phyloP scores from a whole-genome alignment of 1,284 basidiomycete genomes.

The Ustilago xerochloae region DNA sequence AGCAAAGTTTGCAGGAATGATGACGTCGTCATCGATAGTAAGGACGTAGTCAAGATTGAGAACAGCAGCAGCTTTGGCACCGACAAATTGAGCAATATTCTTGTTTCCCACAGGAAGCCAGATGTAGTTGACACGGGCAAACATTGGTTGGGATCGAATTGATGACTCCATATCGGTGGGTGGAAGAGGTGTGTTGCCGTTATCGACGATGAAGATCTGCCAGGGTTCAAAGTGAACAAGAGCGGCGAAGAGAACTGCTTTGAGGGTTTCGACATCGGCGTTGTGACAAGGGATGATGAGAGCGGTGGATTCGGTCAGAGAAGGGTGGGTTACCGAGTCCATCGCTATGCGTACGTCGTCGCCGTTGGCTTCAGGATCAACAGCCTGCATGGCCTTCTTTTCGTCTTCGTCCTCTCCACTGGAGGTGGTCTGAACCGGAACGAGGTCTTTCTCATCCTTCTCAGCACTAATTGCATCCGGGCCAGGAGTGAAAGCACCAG shows the following conservation, averaged over 20 bases:
- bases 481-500: background rate
- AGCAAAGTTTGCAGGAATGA: slow-evolving; percentile 39
- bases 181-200: slow-evolving; percentile 27
- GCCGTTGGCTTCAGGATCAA: background rate
- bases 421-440: background rate
- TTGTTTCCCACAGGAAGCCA: slow-evolving; percentile 43
- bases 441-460: slow-evolving; percentile 8
- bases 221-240: slow-evolving; percentile 39
- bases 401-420: slow-evolving; percentile 10
- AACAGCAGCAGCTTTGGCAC: slow-evolving; percentile 24
- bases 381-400: slow-evolving; percentile 6
- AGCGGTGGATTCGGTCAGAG: slow-evolving; percentile 32
- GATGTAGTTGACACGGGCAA: slow-evolving; percentile 40
- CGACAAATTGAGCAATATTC: slow-evolving; percentile 43
- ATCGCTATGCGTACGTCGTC: slow-evolving; percentile 17
- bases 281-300: slow-evolving; percentile 46
- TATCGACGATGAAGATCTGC: slow-evolving; percentile 46
- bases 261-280: slow-evolving; percentile 31
- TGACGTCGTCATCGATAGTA: slow-evolving; percentile 46
- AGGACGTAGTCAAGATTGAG: slow-evolving; percentile 36
- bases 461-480: background rate
- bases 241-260: slow-evolving; percentile 37
- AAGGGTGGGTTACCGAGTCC: slow-evolving; percentile 32
- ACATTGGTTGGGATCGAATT: slow-evolving; percentile 33
- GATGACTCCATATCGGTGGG: slow-evolving; percentile 19